Base-by-base conservation (phyloP, 495 filamentous ascomycete species). In the Penicillium pancosmium region DNA sequence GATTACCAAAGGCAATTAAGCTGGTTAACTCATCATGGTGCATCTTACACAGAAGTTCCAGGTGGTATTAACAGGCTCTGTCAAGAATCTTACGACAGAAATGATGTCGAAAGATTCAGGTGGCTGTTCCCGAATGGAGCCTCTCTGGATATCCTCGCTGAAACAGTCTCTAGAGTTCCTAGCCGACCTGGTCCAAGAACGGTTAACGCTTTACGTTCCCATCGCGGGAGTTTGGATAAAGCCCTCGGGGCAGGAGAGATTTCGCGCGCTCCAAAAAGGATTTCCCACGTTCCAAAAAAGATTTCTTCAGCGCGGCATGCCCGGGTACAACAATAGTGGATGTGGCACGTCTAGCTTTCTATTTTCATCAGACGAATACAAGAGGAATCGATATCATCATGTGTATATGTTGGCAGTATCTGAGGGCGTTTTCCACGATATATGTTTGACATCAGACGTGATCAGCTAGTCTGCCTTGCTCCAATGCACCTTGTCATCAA, bases 91-190 rank as follows among this genome's bases (percentile, higher is more conserved):
- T 36, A 19, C 15, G 18, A 35, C 50, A 52, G 4, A 52, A 12
- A 19, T 27, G n/a, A 36, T 35, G 7, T 48, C 19, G 46, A 52
- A 35, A 52, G 27, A 19, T 19, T 35, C 6, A 52, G 27, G 3
- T 52, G 50, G 50, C 50, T 52, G 31, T 36, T 52, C 18, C 50
- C 16, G 50, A 35, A 35, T 18, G 50, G 50, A 19, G 50, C 50
- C 18, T 52, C 50, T 52, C 19, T 36, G 18, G 50, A 52, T 36
- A 60, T 48, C 46, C 12, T 48, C 1, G 15, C 46, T 9, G n/a
- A 48, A 48, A 48, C 46, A 48, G 46, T 48, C 46, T 48, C n/a
- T 12, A 48, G 11, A 18, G n/a, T 7, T 23, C 46, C 46, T 23
- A 23, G 46, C 11, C 15, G 46, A 48, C 21, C n/a, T 23, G 18